A percentile compares a stretch with the other conserved stretches of the same genome.
These are phyloP conservation scores for Kwoniella bestiolae DNA, from an alignment of 768 basidiomycete genomes.

Conservation along the genomic window DNA sequence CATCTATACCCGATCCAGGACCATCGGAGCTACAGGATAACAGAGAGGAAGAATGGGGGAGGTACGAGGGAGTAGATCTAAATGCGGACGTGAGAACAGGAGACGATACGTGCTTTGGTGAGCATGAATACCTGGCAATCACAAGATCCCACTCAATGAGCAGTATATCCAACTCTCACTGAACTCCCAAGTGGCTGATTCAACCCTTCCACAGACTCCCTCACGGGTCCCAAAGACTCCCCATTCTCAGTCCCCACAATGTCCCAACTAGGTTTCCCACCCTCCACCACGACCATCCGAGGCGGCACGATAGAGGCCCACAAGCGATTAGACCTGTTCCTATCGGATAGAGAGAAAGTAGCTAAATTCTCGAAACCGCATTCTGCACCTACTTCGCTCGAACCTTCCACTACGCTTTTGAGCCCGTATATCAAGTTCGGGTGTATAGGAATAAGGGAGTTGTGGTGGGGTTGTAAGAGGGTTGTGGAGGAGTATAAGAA, in stretches of 20 bases:
- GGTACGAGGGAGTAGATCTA: slow-evolving; percentile 28
- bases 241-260: slow-evolving; percentile 57
- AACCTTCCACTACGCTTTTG: slow-evolving; percentile 55
- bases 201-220: slow-evolving; percentile 11
- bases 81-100: slow-evolving; percentile 47
- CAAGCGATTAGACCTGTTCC: slow-evolving; percentile 43
- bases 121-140: no score
- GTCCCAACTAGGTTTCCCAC: slow-evolving; percentile 50
- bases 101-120: slow-evolving; percentile 50
- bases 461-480: slow-evolving; percentile 56
- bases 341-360: slow-evolving; percentile 41
- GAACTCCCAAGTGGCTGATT: no score
- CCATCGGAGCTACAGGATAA: slow-evolving; percentile 25
- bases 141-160: no score
- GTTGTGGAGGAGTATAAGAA: slow-evolving; percentile 46
- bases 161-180: no score
- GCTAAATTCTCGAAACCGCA: slow-evolving; percentile 58
- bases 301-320: slow-evolving; percentile 56
- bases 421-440: slow-evolving; percentile 58
- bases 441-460: slow-evolving; percentile 55
- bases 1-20: slow-evolving; percentile 50
- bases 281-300: slow-evolving; percentile 46
- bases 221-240: slow-evolving; percentile 49
- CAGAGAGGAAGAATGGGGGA: slow-evolving; percentile 24
- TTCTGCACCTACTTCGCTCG: slow-evolving; percentile 55